Evolutionary conservation across 495 filamentous ascomycete species (phyloP).

Genomic region (Sporormia fimetaria): DNA sequence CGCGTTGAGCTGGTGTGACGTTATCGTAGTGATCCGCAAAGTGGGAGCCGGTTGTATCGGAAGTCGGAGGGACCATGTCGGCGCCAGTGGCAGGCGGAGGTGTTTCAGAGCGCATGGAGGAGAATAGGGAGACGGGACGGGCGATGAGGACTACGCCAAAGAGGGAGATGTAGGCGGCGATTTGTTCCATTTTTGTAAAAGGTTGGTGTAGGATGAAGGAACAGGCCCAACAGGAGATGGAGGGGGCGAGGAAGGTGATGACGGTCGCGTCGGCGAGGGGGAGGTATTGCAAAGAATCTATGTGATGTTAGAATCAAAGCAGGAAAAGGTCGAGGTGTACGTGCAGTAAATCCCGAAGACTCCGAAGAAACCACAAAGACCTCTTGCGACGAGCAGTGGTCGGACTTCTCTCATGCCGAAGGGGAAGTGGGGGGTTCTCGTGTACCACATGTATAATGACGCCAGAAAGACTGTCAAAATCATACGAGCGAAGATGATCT

Average conservation of each 20-base stretch:
- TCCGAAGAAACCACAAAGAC: slow-evolving; percentile 71
- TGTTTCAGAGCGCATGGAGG: slow-evolving; percentile 9
- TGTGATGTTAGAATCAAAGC: background rate
- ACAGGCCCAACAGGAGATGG: slow-evolving; percentile 72
- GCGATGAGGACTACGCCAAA: slow-evolving; percentile 79
- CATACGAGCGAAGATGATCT: slow-evolving; percentile 80
- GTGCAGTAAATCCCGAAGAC: slow-evolving; percentile 66
- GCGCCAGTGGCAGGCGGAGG: slow-evolving; percentile 25
- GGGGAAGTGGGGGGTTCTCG: slow-evolving; percentile 53
- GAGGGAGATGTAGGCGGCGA: slow-evolving; percentile 65
- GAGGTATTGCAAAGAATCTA: slow-evolving; percentile 74
- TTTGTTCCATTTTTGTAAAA: slow-evolving; percentile 66
- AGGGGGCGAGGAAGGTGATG: slow-evolving; percentile 79
- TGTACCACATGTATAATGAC: slow-evolving; percentile 64
- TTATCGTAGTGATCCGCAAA: slow-evolving; percentile 27
- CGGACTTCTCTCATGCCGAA: slow-evolving; percentile 57
- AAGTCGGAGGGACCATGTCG: slow-evolving; percentile 30
- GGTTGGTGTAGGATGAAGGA: slow-evolving; percentile 63
- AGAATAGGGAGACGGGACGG: slow-evolving; percentile 50
- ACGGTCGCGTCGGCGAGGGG: slow-evolving; percentile 86
- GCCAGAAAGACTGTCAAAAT: slow-evolving; percentile 58
- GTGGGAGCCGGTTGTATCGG: slow-evolving; percentile 25
- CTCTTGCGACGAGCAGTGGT: slow-evolving; percentile 55
- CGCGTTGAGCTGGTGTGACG: slow-evolving; percentile 53
- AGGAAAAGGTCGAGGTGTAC: slow-evolving; percentile 18